Base-by-base conservation (phyloP, 2,329 filamentous ascomycete species). In the Colletotrichum godetiae region DNA sequence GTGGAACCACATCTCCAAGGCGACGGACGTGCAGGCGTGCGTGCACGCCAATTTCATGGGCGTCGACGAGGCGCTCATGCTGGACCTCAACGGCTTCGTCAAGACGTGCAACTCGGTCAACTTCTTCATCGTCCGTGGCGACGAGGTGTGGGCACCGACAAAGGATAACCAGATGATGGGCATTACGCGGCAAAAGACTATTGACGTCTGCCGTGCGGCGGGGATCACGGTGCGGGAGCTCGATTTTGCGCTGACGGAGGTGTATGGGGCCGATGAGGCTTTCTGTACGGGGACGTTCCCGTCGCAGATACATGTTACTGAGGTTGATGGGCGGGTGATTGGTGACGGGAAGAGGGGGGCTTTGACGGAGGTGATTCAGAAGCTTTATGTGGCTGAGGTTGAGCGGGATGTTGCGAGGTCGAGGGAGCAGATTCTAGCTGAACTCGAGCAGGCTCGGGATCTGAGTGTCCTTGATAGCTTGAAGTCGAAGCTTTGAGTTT, bases 21-120 rank as follows among this genome's bases (percentile, higher is more conserved):
- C 78, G n/a, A 80, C 78, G 0, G 79, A 80, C 46, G 78, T 80
- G 10, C 78, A 80, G 56, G 79, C 79, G 2, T 80, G 78, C 62
- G 78, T 79, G 62, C 76, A 75, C 55, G 79, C 79, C 56, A 79
- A 79, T 56, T 68, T 78, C 10, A 79, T 80, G 79, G 77, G 76
- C 15, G 79, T 79, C 6, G 79, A 80, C 63, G 79, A 80, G 67
- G 79, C 79, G 6, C 72, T 80, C 3, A 80, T 79, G 78, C 75
- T 81, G 37, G 78, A 80, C 62, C 68, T 77, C 49, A 68, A 74
- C 13, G 78, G 78, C 1, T 80, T 79, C 52, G 78, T 80, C 59
- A 81, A 80, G 73, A 80, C 79, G 4, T 80, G 79, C 74, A 81
- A 81, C 74, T 80, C 79, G 42, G 77, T 78, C 69, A 81, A 81